A percentile compares a stretch with the other conserved stretches of the same genome.
These are phyloP conservation scores for Ophiostoma populinum DNA, from an alignment of 2,329 filamentous ascomycete species.

Conservation along the genomic window DNA sequence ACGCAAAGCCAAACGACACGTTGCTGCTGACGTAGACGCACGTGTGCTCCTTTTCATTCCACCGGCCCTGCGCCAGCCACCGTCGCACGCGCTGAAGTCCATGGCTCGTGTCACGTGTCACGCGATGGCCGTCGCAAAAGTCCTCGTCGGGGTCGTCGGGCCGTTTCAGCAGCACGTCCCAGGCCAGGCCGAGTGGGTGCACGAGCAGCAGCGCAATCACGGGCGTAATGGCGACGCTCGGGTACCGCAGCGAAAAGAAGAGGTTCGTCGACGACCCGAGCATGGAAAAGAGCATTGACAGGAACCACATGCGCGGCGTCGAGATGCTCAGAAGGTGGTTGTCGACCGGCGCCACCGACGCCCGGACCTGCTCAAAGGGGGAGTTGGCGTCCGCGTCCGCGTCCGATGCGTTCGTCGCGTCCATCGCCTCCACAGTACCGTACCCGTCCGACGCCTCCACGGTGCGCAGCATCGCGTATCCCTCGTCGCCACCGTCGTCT, in stretches of 20 bases:
- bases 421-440: constrained; percentile 13
- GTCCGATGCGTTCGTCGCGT: constrained; percentile 20
- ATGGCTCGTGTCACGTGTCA: constrained; percentile 8
- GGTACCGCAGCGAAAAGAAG: constrained; percentile 81
- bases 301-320: constrained; percentile 71
- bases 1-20: constrained; percentile 77
- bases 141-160: constrained; percentile 31
- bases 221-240: constrained; percentile 75
- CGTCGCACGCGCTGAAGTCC: constrained; percentile 34
- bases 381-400: constrained; percentile 44
- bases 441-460: too few species aligned
- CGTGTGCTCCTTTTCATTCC: constrained; percentile 81
- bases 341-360: constrained; percentile 61
- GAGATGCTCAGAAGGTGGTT: constrained; percentile 66
- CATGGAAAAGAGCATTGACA: constrained; percentile 66
- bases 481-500: constrained; percentile 7
- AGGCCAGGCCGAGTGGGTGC: constrained; percentile 64
- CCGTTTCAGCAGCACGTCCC: constrained; percentile 61
- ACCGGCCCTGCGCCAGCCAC: constrained; percentile 64
- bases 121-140: constrained; percentile 26
- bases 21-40: constrained; percentile 85
- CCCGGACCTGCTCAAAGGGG: constrained; percentile 62
- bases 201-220: constrained; percentile 76
- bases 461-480: constrained; percentile 6
- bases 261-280: constrained; percentile 71